Evolutionary conservation across 495 filamentous ascomycete genomes (phyloP).

Genomic region (Aspergillus cristatus): DNA sequence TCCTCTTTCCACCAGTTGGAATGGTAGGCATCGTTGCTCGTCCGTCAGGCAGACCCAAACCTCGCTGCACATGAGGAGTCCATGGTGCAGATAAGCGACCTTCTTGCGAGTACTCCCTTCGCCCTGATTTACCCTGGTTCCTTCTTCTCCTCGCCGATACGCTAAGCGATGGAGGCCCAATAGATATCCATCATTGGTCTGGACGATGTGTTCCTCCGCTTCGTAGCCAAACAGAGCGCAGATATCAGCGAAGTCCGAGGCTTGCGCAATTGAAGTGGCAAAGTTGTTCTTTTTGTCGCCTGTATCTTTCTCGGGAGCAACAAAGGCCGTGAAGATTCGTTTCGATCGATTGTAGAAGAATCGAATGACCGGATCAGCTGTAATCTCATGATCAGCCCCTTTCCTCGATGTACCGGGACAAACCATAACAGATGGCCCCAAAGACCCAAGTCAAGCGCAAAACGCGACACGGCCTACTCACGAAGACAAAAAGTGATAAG

Average conservation of each 20-base stretch:
- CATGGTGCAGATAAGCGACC: conserved; percentile 92
- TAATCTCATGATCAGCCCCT: conserved; percentile 10
- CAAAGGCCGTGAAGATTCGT: conserved; percentile 69
- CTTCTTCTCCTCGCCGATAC: conserved; percentile 72
- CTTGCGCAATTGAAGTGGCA: conserved; percentile 48
- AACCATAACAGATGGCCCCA: too few species aligned
- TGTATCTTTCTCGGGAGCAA: conserved; percentile 55
- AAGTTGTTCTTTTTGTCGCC: conserved; percentile 38
- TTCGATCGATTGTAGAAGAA: conserved; percentile 80
- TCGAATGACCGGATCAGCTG: conserved; percentile 66
- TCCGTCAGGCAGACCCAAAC: conserved; percentile 95
- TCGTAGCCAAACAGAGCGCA: conserved; percentile 83
- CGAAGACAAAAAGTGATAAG: conserved; percentile 86
- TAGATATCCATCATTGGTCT: conserved; percentile 89
- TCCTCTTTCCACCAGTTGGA: conserved; percentile 80
- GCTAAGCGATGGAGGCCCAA: conserved; percentile 83
- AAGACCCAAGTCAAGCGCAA: background rate
- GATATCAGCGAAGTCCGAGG: conserved; percentile 85
- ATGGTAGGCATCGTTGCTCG: conserved; percentile 74
- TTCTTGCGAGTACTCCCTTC: conserved; percentile 64
- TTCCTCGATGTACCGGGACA: too few species aligned
- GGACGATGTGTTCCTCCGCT: conserved; percentile 91
- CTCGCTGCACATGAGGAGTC: conserved; percentile 96
- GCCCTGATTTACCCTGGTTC: conserved; percentile 59
- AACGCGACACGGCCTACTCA: conserved; percentile 37